phyloP scores from a whole-genome alignment of 257 asterid species.

The Nemophila menziesii region DNA sequence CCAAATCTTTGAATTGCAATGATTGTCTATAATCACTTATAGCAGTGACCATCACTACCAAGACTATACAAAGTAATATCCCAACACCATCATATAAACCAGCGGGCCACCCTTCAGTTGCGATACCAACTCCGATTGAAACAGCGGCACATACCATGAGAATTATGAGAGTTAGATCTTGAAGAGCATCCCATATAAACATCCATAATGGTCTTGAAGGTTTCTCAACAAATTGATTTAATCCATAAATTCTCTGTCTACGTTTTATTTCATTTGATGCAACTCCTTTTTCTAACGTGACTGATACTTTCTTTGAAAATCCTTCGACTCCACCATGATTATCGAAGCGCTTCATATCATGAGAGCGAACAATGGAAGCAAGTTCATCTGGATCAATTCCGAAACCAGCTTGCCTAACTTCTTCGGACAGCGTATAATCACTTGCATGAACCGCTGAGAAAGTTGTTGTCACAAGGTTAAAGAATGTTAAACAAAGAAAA shows the following conservation, averaged over 20 bases:
- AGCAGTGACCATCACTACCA: slow-evolving; percentile 70
- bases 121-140: slow-evolving; percentile 56
- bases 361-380: slow-evolving; percentile 48
- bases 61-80: slow-evolving; percentile 42
- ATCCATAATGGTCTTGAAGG: slow-evolving; percentile 55
- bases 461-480: slow-evolving; percentile 12
- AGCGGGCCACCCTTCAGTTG: slow-evolving; percentile 79
- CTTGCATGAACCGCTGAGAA: slow-evolving; percentile 29
- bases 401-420: slow-evolving; percentile 43
- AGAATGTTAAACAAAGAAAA: slow-evolving; percentile 1
- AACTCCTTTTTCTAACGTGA: slow-evolving; percentile 43
- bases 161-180: slow-evolving; percentile 56
- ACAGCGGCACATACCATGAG: slow-evolving; percentile 62
- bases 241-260: slow-evolving; percentile 41
- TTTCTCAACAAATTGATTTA: slow-evolving; percentile 46
- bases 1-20: slow-evolving; percentile 66
- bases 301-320: slow-evolving; percentile 34
- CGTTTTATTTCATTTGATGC: slow-evolving; percentile 25
- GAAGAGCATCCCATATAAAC: slow-evolving; percentile 74
- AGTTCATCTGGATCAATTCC: slow-evolving; percentile 57
- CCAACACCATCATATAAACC: slow-evolving; percentile 76
- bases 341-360: slow-evolving; percentile 37
- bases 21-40: slow-evolving; percentile 70
- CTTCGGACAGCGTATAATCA: slow-evolving; percentile 24
- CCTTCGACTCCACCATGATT: slow-evolving; percentile 53